Evolutionary conservation across 2,329 filamentous ascomycete species (phyloP).

Genomic region (Tolypocladium ovalisporum): DNA sequence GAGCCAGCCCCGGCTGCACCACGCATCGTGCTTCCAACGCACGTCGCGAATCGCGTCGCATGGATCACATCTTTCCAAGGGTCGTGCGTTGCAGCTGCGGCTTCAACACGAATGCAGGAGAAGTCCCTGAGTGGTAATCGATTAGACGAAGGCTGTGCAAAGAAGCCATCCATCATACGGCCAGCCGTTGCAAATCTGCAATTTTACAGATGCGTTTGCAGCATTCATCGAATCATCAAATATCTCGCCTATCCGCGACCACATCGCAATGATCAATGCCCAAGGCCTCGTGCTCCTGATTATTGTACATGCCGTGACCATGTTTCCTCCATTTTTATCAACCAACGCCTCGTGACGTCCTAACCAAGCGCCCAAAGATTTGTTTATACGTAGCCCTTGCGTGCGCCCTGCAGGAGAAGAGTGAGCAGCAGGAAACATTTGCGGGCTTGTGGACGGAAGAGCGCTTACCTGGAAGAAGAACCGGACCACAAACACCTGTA

Average conservation of each 20-base stretch:
- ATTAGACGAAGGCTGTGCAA: background rate
- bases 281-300: background rate
- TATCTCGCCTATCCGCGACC: background rate
- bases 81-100: background rate
- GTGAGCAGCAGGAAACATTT: constrained; percentile 4
- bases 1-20: background rate
- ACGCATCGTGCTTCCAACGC: background rate
- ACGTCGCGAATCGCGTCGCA: background rate
- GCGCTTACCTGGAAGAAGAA: constrained; percentile 87
- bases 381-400: constrained; percentile 57
- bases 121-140: background rate
- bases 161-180: background rate
- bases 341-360: background rate
- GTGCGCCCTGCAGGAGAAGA: constrained; percentile 38
- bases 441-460: too few relatives aligned
- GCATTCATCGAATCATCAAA: background rate
- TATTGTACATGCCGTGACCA: background rate
- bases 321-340: background rate
- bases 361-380: background rate
- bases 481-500: constrained; percentile 94
- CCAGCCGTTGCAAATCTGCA: background rate
- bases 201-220: background rate
- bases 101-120: background rate
- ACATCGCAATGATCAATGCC: background rate
- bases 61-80: background rate